Conservation (phyloP, 306 rosid genomes). For the Prosopis cineraria region DNA sequence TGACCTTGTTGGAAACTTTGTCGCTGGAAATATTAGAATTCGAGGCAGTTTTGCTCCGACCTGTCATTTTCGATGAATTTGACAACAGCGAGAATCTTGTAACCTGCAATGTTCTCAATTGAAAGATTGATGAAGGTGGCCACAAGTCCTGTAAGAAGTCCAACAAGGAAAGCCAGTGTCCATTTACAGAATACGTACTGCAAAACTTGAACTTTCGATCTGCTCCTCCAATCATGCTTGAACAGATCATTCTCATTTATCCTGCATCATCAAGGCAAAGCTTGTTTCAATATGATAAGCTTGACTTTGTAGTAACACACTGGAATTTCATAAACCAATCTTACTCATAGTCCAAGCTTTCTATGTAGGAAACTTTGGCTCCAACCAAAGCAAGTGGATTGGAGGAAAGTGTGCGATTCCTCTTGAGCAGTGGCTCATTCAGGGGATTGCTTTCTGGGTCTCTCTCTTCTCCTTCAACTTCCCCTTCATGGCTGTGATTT, state of each 20-base stretch:
- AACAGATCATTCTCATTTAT: conserved; percentile 88
- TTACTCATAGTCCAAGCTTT: conserved; percentile 91
- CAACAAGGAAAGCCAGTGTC: conserved; percentile 75
- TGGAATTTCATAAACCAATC: neutral
- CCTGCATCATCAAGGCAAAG: conserved; percentile 48
- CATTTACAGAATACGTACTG: conserved; percentile 80
- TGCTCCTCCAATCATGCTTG: conserved; percentile 92
- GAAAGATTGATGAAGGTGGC: conserved; percentile 91
- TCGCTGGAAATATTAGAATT: neutral
- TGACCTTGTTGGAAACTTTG: neutral
- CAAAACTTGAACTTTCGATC: conserved; percentile 72
- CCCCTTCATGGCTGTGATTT: conserved; percentile 12
- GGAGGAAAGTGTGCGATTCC: conserved; percentile 70
- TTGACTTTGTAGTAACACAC: neutral
- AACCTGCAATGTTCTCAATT: conserved; percentile 85
- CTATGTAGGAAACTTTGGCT: conserved; percentile 75
- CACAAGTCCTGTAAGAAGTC: conserved; percentile 79
- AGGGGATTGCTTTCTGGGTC: conserved; percentile 71
- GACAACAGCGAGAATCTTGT: conserved; percentile 69
- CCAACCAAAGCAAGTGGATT: conserved; percentile 81
- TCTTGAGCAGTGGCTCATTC: conserved; percentile 60
- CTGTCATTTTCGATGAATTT: conserved; percentile 52
- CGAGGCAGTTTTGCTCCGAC: conserved; percentile 29
- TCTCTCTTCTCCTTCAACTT: conserved; percentile 48
- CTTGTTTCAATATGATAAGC: neutral